phyloP scores from a whole-genome alignment of 768 basidiomycete genomes.

The Suillus spraguei region DNA sequence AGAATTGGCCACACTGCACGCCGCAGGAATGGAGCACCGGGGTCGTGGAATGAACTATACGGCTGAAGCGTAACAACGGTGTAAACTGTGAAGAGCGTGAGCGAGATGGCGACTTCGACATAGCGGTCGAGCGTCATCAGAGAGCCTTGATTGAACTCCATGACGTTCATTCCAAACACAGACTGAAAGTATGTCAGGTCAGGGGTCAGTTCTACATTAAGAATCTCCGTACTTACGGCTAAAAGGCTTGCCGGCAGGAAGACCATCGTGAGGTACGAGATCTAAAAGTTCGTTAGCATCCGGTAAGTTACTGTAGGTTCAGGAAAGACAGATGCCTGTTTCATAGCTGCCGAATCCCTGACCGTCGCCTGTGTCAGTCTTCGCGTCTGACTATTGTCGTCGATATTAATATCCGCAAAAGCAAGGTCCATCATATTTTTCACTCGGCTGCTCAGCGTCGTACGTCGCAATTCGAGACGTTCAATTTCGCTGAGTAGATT shows the following conservation, averaged over 20 bases:
- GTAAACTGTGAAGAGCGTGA: constrained; percentile 58
- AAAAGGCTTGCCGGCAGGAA: constrained; percentile 59
- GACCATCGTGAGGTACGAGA: constrained; percentile 58
- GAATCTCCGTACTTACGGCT: constrained; percentile 22
- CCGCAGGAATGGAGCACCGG: constrained; percentile 17
- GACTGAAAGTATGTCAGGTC: constrained; percentile 31
- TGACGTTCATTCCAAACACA: constrained; percentile 60
- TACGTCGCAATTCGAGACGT: constrained; percentile 42
- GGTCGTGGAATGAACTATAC: constrained; percentile 26
- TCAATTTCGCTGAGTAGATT: constrained; percentile 53
- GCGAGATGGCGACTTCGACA: constrained; percentile 40
- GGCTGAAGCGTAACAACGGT: constrained; percentile 53
- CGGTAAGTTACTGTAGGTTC: constrained; percentile 26
- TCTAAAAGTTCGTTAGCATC: constrained; percentile 16
- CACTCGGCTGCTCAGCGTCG: constrained; percentile 31
- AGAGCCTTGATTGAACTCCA: constrained; percentile 39
- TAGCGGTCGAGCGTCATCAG: constrained; percentile 41
- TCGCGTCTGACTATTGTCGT: constrained; percentile 54
- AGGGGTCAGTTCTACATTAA: not conserved
- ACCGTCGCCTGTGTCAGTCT: constrained; percentile 49
- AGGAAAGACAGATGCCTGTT: constrained; percentile 25
- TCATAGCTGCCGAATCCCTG: constrained; percentile 44
- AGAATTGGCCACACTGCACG: constrained; percentile 27
- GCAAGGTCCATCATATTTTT: constrained; percentile 40
- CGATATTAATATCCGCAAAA: constrained; percentile 60